Evolutionary conservation across 164 flowering plant species (phyloP).

Genomic region (Houttuynia cordata): DNA sequence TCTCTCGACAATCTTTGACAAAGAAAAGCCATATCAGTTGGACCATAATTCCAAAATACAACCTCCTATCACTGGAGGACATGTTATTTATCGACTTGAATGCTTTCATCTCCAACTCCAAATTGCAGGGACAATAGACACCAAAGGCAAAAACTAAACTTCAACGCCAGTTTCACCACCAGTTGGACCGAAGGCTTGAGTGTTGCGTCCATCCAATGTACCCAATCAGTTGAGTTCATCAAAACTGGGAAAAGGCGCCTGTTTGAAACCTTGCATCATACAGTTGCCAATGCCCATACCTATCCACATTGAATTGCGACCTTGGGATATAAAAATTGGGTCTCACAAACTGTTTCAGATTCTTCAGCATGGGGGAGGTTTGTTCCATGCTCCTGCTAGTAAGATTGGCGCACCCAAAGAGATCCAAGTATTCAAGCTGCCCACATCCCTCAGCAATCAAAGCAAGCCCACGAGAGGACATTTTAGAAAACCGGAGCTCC

Average conservation of each 20-base stretch:
- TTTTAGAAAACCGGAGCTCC: conserved; percentile 64
- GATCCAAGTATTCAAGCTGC: conserved; percentile 52
- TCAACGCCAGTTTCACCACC: too few species aligned
- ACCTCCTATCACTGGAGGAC: too few species aligned
- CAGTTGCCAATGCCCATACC: conserved; percentile 85
- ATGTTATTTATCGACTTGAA: too few species aligned
- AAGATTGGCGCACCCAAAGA: conserved; percentile 72
- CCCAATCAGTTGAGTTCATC: too few species aligned
- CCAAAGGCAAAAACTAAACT: too few species aligned
- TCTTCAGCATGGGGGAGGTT: conserved; percentile 38
- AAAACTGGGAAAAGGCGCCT: conserved; percentile 72
- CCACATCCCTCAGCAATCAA: conserved; percentile 47
- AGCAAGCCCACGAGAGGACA: conserved; percentile 51
- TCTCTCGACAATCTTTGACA: too few species aligned
- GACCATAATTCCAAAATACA: too few species aligned
- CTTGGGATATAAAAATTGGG: conserved; percentile 76
- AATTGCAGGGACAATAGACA: too few species aligned
- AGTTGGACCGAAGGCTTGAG: neutral
- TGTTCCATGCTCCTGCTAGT: conserved; percentile 53
- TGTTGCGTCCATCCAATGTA: neutral
- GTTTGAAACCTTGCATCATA: conserved; percentile 88
- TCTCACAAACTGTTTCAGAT: conserved; percentile 46
- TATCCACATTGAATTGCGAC: conserved; percentile 53
- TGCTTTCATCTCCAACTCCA: too few species aligned
- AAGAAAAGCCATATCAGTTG: too few species aligned